Evolutionary conservation across 345 rosid genomes (phyloP).

Genomic region (Brassica cretica): DNA sequence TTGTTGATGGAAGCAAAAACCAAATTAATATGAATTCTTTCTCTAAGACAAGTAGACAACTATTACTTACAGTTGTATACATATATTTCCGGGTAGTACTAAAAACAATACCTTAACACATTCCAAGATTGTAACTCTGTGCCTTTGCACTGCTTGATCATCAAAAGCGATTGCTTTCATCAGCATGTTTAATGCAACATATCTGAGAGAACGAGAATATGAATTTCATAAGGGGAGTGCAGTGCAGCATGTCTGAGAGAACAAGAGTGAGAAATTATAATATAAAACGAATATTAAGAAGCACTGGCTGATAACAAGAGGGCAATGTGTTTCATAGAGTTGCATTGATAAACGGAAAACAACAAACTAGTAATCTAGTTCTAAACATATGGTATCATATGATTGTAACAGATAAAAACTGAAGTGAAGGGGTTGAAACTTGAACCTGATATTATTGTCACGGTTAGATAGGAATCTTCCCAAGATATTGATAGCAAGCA

Average conservation of each 20-base stretch:
- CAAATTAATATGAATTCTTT: slow-evolving; percentile 26
- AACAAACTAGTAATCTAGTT: slow-evolving; percentile 8
- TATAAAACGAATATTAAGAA: slow-evolving; percentile 22
- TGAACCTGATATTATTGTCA: slow-evolving; percentile 96
- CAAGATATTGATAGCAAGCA: slow-evolving; percentile 95
- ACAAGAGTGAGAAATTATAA: slow-evolving; percentile 10
- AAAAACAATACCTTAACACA: slow-evolving; percentile 83
- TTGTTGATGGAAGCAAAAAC: slow-evolving; percentile 38
- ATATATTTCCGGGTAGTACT: slow-evolving; percentile 10
- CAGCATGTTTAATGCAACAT: slow-evolving; percentile 96
- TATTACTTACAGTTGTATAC: slow-evolving; percentile 8
- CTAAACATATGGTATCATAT: not conserved
- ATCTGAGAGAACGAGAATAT: slow-evolving; percentile 49
- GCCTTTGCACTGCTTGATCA: slow-evolving; percentile 96
- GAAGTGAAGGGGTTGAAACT: slow-evolving; percentile 1
- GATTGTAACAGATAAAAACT: not conserved
- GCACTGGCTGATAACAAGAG: slow-evolving; percentile 12
- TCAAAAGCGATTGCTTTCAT: slow-evolving; percentile 90
- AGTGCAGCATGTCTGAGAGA: slow-evolving; percentile 69
- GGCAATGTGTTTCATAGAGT: slow-evolving; percentile 5
- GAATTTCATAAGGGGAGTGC: slow-evolving; percentile 42
- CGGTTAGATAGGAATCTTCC: slow-evolving; percentile 98
- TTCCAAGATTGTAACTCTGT: slow-evolving; percentile 92
- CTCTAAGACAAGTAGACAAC: slow-evolving; percentile 16
- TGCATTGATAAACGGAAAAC: not conserved